Percentiles rank a stretch among this genome's conserved stretches.
phyloP scores from a whole-genome alignment of 495 filamentous ascomycete species.

The Penicillium waksmanii region DNA sequence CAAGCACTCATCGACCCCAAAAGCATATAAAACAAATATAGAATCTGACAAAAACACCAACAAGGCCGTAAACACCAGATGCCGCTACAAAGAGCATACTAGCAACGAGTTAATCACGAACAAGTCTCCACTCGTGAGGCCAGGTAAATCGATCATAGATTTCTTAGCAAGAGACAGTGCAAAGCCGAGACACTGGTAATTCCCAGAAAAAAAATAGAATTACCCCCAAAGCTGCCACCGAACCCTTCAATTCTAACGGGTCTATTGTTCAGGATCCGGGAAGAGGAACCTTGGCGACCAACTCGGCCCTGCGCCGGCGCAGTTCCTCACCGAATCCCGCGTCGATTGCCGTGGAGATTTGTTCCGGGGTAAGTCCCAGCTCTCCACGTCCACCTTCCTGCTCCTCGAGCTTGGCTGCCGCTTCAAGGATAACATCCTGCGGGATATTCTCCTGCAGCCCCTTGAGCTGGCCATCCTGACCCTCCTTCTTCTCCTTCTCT shows the following conservation, averaged over 20 bases:
- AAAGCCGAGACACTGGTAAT: not conserved
- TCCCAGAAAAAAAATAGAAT: no score
- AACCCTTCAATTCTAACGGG: not conserved
- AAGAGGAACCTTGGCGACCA: conserved; percentile 1
- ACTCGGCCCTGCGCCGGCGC: conserved; percentile 25
- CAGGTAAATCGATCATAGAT: not conserved
- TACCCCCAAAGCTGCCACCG: no score
- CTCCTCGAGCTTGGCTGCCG: conserved; percentile 39
- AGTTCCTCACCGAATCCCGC: conserved; percentile 29
- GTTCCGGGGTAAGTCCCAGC: conserved; percentile 21
- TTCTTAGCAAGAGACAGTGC: not conserved
- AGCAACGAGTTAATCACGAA: not conserved
- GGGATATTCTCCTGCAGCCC: conserved; percentile 34
- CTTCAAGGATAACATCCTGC: conserved; percentile 41
- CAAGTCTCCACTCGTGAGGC: not conserved
- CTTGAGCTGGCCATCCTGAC: conserved; percentile 1
- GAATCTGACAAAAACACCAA: not conserved
- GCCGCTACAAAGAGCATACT: not conserved
- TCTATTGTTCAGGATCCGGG: not conserved
- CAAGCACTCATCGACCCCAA: conserved; percentile 1
- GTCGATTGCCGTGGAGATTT: conserved; percentile 35
- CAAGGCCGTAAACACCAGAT: not conserved
- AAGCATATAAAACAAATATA: not conserved
- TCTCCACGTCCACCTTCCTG: conserved; percentile 40
- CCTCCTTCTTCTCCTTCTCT: conserved; percentile 19